phyloP scores from a whole-genome alignment of 345 rosid species.

The Populus euphratica region DNA sequence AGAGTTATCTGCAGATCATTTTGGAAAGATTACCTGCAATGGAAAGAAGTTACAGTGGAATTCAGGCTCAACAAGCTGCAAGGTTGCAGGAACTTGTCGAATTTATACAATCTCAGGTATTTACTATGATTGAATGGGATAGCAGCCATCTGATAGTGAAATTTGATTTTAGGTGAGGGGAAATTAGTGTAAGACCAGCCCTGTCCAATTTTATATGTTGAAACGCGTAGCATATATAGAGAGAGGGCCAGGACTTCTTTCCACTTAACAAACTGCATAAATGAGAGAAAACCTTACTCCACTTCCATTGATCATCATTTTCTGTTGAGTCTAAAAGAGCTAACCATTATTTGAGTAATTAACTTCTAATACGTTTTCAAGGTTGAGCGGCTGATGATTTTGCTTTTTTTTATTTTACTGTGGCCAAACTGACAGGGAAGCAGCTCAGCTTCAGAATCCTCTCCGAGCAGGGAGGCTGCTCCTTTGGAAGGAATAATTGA shows the following conservation, averaged over 20 bases:
- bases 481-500: constrained; percentile 72
- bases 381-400: not conserved
- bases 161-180: not conserved
- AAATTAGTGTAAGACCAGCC: not conserved
- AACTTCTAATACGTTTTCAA: not conserved
- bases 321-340: not conserved
- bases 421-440: constrained; percentile 49
- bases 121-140: not conserved
- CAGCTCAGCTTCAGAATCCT: constrained; percentile 69
- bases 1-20: constrained; percentile 93
- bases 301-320: not conserved
- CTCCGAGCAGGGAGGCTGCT: constrained; percentile 64
- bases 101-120: constrained; percentile 87
- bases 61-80: constrained; percentile 74
- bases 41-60: constrained; percentile 71
- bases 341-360: not conserved
- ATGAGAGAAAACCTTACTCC: not conserved
- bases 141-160: not conserved
- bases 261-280: not conserved
- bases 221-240: not conserved
- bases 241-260: not conserved
- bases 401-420: not conserved
- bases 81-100: constrained; percentile 90
- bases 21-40: constrained; percentile 69
- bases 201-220: not conserved